These are phyloP conservation scores for Lactarius sanguifluus DNA, from an alignment of 768 basidiomycete species.

Conservation along the genomic window DNA sequence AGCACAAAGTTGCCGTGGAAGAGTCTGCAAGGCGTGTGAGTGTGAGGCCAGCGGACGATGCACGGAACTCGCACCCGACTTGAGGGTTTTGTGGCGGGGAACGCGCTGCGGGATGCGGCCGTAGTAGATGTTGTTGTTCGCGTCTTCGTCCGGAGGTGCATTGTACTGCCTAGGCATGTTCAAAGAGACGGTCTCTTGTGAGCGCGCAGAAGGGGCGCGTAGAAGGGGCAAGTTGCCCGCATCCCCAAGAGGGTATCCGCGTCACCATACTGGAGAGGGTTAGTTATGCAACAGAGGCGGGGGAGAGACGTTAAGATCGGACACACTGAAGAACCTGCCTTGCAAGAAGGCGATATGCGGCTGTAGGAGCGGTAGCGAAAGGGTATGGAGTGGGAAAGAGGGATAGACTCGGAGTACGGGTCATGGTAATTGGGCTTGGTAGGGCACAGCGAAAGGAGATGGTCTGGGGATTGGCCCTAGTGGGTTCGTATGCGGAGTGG, in stretches of 20 bases:
- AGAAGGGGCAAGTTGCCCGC: conserved; percentile 69
- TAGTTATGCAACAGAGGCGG: conserved; percentile 24
- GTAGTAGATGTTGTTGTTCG: conserved; percentile 72
- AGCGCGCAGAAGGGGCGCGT: conserved; percentile 25
- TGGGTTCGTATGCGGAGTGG: too few relatives aligned
- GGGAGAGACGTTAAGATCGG: conserved; percentile 27
- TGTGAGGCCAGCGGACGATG: background rate
- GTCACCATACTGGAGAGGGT: conserved; percentile 35
- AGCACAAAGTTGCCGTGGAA: conserved; percentile 94
- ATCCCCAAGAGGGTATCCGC: conserved; percentile 39
- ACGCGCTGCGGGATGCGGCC: conserved; percentile 90
- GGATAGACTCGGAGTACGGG: too few relatives aligned
- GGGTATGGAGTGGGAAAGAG: conserved; percentile 20
- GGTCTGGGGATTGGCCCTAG: too few relatives aligned
- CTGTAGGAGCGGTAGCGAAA: conserved; percentile 2
- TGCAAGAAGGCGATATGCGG: background rate
- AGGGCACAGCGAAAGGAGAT: too few relatives aligned
- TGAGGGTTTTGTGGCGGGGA: conserved; percentile 82
- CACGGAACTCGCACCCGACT: conserved; percentile 67
- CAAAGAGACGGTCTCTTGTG: conserved; percentile 31
- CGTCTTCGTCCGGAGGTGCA: conserved; percentile 36
- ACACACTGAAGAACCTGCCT: conserved; percentile 11
- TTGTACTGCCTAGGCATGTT: conserved; percentile 48
- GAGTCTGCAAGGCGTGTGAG: conserved; percentile 44
- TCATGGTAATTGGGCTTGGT: too few relatives aligned